A percentile compares a stretch with the other conserved stretches of the same genome.
These are phyloP conservation scores for Xylaria scruposa DNA, from an alignment of 495 filamentous ascomycete genomes.

Conservation along the genomic window DNA sequence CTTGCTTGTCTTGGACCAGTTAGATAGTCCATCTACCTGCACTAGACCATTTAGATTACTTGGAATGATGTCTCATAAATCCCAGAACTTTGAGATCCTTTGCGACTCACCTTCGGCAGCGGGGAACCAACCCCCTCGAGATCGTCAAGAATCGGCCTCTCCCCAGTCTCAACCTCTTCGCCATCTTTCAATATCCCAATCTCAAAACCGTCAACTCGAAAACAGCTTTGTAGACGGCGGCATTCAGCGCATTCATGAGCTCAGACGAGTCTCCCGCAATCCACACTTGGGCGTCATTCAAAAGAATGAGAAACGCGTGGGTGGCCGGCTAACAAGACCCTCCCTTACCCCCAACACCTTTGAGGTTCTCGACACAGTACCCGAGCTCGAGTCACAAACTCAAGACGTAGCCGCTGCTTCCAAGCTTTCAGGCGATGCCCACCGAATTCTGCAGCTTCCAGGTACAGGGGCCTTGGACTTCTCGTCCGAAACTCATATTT, in stretches of 20 bases:
- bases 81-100: slow-evolving; percentile 34
- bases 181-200: slow-evolving; percentile 42
- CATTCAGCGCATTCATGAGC: slow-evolving; percentile 19
- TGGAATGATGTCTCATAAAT: slow-evolving; percentile 32
- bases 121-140: slow-evolving; percentile 25
- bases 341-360: slow-evolving; percentile 39
- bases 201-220: slow-evolving; percentile 44
- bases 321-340: slow-evolving; percentile 35
- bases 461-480: slow-evolving; percentile 28
- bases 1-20: slow-evolving; percentile 14
- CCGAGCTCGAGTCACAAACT: slow-evolving; percentile 33
- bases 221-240: slow-evolving; percentile 39
- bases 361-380: slow-evolving; percentile 37
- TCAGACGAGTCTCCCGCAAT: slow-evolving; percentile 16
- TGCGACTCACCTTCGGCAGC: slow-evolving; percentile 31
- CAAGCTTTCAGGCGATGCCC: slow-evolving; percentile 22
- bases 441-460: slow-evolving; percentile 31
- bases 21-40: slow-evolving; percentile 1
- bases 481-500: background rate
- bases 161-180: slow-evolving; percentile 33
- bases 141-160: slow-evolving; percentile 22
- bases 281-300: slow-evolving; percentile 17
- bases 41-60: slow-evolving; percentile 19
- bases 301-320: slow-evolving; percentile 30
- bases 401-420: slow-evolving; percentile 22